These are phyloP conservation scores for Pythium utonaiense DNA, from an alignment of 352 stramenopile species.

Conservation along the genomic window DNA sequence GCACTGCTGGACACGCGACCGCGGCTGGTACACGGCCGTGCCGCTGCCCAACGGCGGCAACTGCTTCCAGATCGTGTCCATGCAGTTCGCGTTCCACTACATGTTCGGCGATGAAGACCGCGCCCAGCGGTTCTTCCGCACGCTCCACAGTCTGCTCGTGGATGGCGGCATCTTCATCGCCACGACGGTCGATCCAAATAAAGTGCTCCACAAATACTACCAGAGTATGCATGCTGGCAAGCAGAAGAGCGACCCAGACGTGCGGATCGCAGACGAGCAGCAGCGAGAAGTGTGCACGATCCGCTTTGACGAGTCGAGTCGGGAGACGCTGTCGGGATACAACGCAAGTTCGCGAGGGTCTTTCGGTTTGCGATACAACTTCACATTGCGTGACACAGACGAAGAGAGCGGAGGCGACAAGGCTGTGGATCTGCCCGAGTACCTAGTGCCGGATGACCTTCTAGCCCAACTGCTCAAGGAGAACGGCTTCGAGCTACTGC, in stretches of 20 bases:
- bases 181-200: conserved; percentile 96
- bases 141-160: conserved; percentile 89
- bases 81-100: conserved; percentile 99
- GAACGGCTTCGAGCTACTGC: conserved; percentile 70
- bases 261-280: conserved; percentile 71
- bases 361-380: conserved; percentile 90
- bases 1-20: conserved; percentile 64
- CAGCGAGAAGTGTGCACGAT: conserved; percentile 77
- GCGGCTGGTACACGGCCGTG: conserved; percentile 56
- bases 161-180: conserved; percentile 94
- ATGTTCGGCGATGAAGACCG: conserved; percentile 95
- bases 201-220: conserved; percentile 85
- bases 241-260: conserved; percentile 33
- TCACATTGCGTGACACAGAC: conserved; percentile 81
- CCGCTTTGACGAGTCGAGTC: conserved; percentile 60
- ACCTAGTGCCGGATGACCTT: conserved; percentile 86
- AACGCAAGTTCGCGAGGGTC: conserved; percentile 33
- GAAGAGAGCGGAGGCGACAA: conserved; percentile 60
- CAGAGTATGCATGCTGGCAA: conserved; percentile 45
- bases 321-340: conserved; percentile 40
- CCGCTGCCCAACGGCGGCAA: conserved; percentile 33
- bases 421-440: conserved; percentile 89
- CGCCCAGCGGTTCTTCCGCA: conserved; percentile 92
- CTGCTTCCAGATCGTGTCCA: conserved; percentile 95
- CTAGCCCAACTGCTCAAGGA: conserved; percentile 58